Evolutionary conservation across 805 yeast species (phyloP), one percentile per base, ranked within the genome.

Genomic region (Myxozyma neglecta): DNA sequence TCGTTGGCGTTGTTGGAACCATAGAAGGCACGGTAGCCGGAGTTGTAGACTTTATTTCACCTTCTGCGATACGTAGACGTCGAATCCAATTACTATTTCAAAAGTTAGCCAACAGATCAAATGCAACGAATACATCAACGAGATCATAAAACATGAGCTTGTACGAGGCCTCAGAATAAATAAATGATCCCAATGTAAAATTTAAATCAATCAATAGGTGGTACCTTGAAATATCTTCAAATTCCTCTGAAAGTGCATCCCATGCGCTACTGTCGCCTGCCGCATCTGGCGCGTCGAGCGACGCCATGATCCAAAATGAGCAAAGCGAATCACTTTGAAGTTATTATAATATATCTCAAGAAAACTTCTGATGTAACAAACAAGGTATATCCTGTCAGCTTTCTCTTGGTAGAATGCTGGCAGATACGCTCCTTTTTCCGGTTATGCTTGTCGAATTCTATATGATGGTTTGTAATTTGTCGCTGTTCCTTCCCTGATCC

Each of bases 161-260:
- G 13, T 13, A 39, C 16, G 16, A 39, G 16, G 16, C 13, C 16
- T 3, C 16, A 39, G 13, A 39, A 13, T 39, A 39, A 9, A 37
- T 13, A 37, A 39, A 39, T 13, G 16, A 39, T 13, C 42, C 6
- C 42, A 13, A 42, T 9, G 10, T 13, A 42, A 42, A 20, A 36
- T 6, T 13, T 24, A 20, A 16, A 18, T 14, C 20, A 36, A 16
- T 4, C 11, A 18, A 6, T 13, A 43, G n/a, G 7, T n/a, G 11
- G 16, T 50, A 63, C 64, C 60, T 44, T 49, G 61, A 54, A 9
- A 58, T 57, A 13, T 55, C 63, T 43, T 61, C 65, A 24, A 61
- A 57, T 39, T 61, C 65, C 35, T 59, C 59, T 9, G 57, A 50
- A 20, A 61, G 36, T 11, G 59, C 57, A 29, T 57, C 61, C 65